These are phyloP conservation scores for Coemansia sp. DNA, from an alignment of 192 early-diverging fungal species.

Conservation along the genomic window DNA sequence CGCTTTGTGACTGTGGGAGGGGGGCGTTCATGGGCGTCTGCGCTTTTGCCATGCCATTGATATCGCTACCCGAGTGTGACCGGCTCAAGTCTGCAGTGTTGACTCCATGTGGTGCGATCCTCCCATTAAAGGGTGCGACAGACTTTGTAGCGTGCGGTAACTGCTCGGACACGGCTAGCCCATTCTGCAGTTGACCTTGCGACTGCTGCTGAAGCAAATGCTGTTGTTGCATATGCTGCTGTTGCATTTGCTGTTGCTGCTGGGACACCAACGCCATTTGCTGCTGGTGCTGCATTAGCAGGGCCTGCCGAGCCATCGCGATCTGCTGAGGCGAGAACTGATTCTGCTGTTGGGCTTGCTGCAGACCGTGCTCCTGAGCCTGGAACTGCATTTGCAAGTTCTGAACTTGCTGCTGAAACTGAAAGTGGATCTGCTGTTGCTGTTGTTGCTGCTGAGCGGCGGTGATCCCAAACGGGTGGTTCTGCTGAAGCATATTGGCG, in stretches of 20 bases:
- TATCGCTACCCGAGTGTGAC: not conserved
- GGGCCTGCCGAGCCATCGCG: constrained; percentile 32
- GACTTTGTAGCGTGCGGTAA: not conserved
- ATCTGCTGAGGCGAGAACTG: constrained; percentile 30
- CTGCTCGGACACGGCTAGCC: not conserved
- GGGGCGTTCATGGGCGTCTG: not conserved
- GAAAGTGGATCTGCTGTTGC: constrained; percentile 12
- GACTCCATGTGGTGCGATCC: not conserved
- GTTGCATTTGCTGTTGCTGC: constrained; percentile 13
- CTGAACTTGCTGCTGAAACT: constrained; percentile 24
- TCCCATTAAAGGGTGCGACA: not conserved
- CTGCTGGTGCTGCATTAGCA: constrained; percentile 22
- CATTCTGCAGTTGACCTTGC: constrained; percentile 13
- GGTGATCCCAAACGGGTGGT: constrained; percentile 16
- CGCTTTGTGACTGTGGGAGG: not conserved
- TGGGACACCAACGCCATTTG: constrained; percentile 22
- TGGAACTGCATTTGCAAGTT: constrained; percentile 15
- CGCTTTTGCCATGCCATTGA: not conserved
- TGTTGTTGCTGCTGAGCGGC: constrained; percentile 18
- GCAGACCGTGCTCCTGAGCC: constrained; percentile 16
- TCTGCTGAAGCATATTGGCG: constrained; percentile 28
- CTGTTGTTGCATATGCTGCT: not conserved
- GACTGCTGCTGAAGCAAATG: constrained; percentile 10
- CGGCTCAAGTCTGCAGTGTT: not conserved
- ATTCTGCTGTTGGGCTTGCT: constrained; percentile 11